phyloP scores from a whole-genome alignment of 2,329 filamentous ascomycete genomes.

The Scedosporium minutisporum region DNA sequence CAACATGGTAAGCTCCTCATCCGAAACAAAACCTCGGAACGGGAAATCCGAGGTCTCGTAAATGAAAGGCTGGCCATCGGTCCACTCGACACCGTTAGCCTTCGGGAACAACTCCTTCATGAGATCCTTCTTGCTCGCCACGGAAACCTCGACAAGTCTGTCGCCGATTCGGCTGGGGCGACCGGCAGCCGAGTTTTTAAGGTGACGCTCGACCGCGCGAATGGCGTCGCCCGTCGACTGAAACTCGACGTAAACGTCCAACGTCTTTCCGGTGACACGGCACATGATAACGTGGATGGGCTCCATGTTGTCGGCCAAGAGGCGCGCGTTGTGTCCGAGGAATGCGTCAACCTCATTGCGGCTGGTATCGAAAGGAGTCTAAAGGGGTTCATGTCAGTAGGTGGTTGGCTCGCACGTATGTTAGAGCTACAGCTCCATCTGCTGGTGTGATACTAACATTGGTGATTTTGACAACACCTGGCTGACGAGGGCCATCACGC shows the following conservation, averaged over 20 bases:
- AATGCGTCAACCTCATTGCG: conserved; percentile 48
- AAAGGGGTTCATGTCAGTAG: not conserved
- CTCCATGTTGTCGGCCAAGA: conserved; percentile 44
- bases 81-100: conserved; percentile 47
- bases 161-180: conserved; percentile 43
- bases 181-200: conserved; percentile 25
- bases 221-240: conserved; percentile 41
- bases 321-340: conserved; percentile 46
- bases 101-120: conserved; percentile 55
- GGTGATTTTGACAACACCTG: conserved; percentile 37
- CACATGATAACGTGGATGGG: conserved; percentile 57
- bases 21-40: conserved; percentile 51
- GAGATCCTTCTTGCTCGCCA: conserved; percentile 45
- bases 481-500: conserved; percentile 17
- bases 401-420: not conserved
- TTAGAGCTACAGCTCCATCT: not conserved
- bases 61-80: conserved; percentile 33
- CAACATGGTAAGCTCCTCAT: conserved; percentile 55
- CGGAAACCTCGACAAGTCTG: conserved; percentile 45
- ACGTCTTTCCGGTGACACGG: conserved; percentile 50
- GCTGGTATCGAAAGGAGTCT: conserved; percentile 48
- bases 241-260: conserved; percentile 53
- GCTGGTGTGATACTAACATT: conserved; percentile 32
- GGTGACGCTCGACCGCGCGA: conserved; percentile 39
- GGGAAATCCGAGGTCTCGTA: conserved; percentile 20